Evolutionary conservation across 192 early-diverging fungal genomes (phyloP).

Genomic region (Gamsiella multidivaricata): DNA sequence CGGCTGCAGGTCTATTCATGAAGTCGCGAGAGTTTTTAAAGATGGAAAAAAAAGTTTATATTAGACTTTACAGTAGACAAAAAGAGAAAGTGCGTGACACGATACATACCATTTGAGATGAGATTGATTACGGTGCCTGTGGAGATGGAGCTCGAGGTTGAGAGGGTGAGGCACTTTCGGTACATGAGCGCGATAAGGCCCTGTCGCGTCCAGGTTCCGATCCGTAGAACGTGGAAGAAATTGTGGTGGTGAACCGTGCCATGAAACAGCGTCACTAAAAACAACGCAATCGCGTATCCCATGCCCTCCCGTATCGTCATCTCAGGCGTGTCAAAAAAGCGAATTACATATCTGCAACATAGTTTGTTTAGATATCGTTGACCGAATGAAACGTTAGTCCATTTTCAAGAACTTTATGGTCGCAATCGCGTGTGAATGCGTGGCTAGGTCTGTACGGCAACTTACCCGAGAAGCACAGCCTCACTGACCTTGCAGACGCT

Average conservation of each 20-base stretch:
- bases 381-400: no score
- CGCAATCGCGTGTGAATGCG: neutral
- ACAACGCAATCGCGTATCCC: constrained; percentile 46
- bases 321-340: constrained; percentile 35
- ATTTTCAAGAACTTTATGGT: no score
- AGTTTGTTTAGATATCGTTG: no score
- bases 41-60: neutral
- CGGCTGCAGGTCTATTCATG: constrained; percentile 44
- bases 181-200: constrained; percentile 53
- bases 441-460: no score
- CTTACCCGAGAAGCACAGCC: constrained; percentile 55
- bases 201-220: constrained; percentile 48
- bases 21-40: neutral
- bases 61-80: no score
- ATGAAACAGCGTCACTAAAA: constrained; percentile 51
- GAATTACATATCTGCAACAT: constrained; percentile 46
- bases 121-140: constrained; percentile 56
- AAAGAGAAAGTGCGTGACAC: no score
- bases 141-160: constrained; percentile 52
- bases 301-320: constrained; percentile 30
- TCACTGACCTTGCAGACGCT: constrained; percentile 54
- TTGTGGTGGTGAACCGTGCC: constrained; percentile 55
- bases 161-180: constrained; percentile 50
- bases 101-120: constrained; percentile 49
- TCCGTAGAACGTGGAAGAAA: constrained; percentile 55